Evolutionary conservation across 2,329 filamentous ascomycete species (phyloP), one percentile per base, ranked within the genome.

Genomic region (Didymellaceae sp.): DNA sequence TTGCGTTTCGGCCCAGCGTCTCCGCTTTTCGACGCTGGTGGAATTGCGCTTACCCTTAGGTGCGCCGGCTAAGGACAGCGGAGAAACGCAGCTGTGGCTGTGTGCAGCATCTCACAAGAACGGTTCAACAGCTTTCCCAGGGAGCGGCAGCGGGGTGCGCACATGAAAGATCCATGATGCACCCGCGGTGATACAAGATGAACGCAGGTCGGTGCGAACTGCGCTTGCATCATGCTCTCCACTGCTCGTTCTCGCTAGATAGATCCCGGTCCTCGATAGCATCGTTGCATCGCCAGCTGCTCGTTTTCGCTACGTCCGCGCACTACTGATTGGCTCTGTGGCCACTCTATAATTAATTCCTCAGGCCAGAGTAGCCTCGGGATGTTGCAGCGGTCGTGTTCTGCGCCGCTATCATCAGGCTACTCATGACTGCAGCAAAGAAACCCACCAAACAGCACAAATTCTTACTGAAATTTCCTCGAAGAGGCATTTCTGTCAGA

Each of bases 21-120:
- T 38, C 48, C 43, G 43, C 25, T 47, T 57, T 59, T n/a, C n/a
- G n/a, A 52, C 49, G 60, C 50, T 57, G 50, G 45, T 49, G 21
- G 13, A 28, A 30, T 6, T 48, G 45, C 45, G 28, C 48, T 44
- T 33, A 41, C 43, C 24, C 37, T 16, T 39, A 20, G 37, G 24
- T 14, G 42, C 38, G 46, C 40, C 34, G 10, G 50, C 40, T 32
- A 52, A 52, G 32, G 31, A 43, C 48, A n/a, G 33, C 54, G 38
- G 38, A 28, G n/a, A 18, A 33, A 22, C 26, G 25, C 41, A 41
- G 52, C 31, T 26, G 42, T 45, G 42, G 42, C 42, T 52, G 48
- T 17, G 42, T 43, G 48, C 43, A 46, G 48, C 48, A 17, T 43
- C 37, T 17, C 32, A 39, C 11, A 34, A 9, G 5, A 26, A 10